Base-by-base conservation (phyloP, 2,329 filamentous ascomycete species). In the Bipolaris oryzae region DNA sequence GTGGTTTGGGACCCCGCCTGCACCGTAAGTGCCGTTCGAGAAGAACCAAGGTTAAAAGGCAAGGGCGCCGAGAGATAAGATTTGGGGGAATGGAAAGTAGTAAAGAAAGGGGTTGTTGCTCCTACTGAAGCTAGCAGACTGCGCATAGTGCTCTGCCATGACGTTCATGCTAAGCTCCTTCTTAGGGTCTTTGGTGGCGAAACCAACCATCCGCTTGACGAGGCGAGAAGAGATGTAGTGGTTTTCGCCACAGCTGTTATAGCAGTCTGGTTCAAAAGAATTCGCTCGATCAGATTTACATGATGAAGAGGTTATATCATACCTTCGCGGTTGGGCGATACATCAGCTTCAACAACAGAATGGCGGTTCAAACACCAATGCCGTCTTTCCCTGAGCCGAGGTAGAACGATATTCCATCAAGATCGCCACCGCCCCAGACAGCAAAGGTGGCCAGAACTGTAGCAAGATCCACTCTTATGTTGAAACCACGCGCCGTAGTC, bases 1-100 rank as follows among this genome's bases (percentile, higher is more conserved):
- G 39, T 65, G 62, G 44, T 67, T 77, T 37, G 74, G 61, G 23
- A 76, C 70, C 58, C 76, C 74, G 15, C 73, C 74, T 1, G 61
- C 61, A 16, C 69, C 72, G 55, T 74, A 75, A 13, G 74, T 77
- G 18, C 73, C 71, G 60, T 76, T 76, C 37, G 69, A 18, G 72
- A 72, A 74, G 71, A 70, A 64, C 5, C 60, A 43, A 3, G 63
- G 66, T 34, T 68, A 65, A 57, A 69, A 70, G 52, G 63, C 57
- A 51, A 68, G 69, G 38, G 79, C 82, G 11, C 81, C 81, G 28
- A 82, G 78, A 1, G 79, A 77, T 3, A 78, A 78, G 35, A 84
- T 71, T 45, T 82, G 71, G 7, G 82, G 82, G 2, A 68, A 68
- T 13, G 63, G 62, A 28, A 66, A 67, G 59, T 66, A 66, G 55